Percentiles rank a stretch among this genome's conserved stretches.
These are phyloP conservation scores for Didymosphaeria variabile DNA, from an alignment of 2,329 filamentous ascomycete genomes.

Conservation along the genomic window DNA sequence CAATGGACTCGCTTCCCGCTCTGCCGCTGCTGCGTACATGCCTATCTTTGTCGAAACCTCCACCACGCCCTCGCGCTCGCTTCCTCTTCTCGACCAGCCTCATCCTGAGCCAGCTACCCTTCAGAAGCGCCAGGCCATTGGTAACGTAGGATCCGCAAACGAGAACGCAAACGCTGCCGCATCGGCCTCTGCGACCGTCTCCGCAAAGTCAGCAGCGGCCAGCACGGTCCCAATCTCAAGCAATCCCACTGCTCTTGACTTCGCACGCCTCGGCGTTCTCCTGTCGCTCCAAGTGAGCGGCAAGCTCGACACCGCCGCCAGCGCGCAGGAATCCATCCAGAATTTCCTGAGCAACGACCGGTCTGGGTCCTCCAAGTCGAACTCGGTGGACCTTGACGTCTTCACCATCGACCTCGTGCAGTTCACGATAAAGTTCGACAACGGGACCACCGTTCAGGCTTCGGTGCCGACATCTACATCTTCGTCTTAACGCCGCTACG, in stretches of 20 bases:
- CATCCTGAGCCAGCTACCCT: conserved; percentile 27
- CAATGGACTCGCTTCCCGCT: conserved; percentile 59
- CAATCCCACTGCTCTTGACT: conserved; percentile 52
- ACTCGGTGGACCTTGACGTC: conserved; percentile 38
- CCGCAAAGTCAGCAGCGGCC: conserved; percentile 28
- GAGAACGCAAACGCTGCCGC: conserved; percentile 27
- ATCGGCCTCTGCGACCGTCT: conserved; percentile 14
- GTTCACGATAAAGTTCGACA: conserved; percentile 42
- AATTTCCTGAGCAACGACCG: conserved; percentile 45
- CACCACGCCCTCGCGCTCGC: conserved; percentile 32
- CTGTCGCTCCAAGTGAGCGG: conserved; percentile 55
- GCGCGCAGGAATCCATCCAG: conserved; percentile 55
- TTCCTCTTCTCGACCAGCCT: conserved; percentile 36
- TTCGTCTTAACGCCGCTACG: background rate
- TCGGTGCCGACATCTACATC: conserved; percentile 17
- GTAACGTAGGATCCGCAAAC: conserved; percentile 43
- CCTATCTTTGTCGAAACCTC: conserved; percentile 31
- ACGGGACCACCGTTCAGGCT: conserved; percentile 43
- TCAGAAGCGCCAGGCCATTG: conserved; percentile 39
- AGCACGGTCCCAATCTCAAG: conserved; percentile 42
- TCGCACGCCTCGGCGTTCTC: conserved; percentile 57
- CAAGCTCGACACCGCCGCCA: conserved; percentile 51
- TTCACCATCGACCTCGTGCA: conserved; percentile 44
- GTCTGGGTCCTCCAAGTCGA: conserved; percentile 34
- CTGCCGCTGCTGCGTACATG: conserved; percentile 23